These are phyloP conservation scores for Clonostachys rosea DNA, from an alignment of 2,329 filamentous ascomycete species.

Conservation along the genomic window DNA sequence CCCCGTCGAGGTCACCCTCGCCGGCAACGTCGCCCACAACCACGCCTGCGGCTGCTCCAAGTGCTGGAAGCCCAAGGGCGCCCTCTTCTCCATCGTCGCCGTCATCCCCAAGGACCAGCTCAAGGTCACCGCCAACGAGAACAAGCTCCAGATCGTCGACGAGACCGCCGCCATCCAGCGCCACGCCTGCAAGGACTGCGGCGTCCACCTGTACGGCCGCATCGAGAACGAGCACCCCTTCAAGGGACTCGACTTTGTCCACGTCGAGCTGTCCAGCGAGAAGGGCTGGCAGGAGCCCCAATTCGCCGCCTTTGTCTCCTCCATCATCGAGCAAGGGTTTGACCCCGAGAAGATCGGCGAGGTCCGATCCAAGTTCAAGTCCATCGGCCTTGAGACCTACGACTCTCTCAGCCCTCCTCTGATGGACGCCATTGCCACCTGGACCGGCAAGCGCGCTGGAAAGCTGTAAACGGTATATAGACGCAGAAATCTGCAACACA, in stretches of 20 bases:
- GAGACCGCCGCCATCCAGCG: constrained; percentile 52
- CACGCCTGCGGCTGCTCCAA: constrained; percentile 69
- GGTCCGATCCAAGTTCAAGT: constrained; percentile 48
- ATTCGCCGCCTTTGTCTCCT: constrained; percentile 64
- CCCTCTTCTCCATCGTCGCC: constrained; percentile 60
- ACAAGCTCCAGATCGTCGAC: constrained; percentile 56
- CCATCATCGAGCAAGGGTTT: constrained; percentile 65
- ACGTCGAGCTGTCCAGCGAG: constrained; percentile 53
- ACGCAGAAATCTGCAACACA: too few species aligned
- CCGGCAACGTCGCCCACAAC: constrained; percentile 59
- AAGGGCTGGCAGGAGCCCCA: constrained; percentile 69
- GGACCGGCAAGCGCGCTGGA: background rate
- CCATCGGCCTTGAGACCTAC: constrained; percentile 54
- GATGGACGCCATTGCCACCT: constrained; percentile 59
- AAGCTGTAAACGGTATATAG: too few species aligned
- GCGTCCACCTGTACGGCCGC: constrained; percentile 58
- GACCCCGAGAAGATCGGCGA: constrained; percentile 47
- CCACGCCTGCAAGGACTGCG: constrained; percentile 56
- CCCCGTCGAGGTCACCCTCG: constrained; percentile 53
- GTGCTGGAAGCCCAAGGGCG: constrained; percentile 64
- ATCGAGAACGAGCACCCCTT: constrained; percentile 63
- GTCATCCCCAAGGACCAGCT: constrained; percentile 54
- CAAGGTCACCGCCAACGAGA: constrained; percentile 48
- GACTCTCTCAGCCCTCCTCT: constrained; percentile 56
- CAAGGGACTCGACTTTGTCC: constrained; percentile 66